These are phyloP conservation scores for Eucalyptus rudis DNA, from an alignment of 345 rosid species.

Conservation along the genomic window DNA sequence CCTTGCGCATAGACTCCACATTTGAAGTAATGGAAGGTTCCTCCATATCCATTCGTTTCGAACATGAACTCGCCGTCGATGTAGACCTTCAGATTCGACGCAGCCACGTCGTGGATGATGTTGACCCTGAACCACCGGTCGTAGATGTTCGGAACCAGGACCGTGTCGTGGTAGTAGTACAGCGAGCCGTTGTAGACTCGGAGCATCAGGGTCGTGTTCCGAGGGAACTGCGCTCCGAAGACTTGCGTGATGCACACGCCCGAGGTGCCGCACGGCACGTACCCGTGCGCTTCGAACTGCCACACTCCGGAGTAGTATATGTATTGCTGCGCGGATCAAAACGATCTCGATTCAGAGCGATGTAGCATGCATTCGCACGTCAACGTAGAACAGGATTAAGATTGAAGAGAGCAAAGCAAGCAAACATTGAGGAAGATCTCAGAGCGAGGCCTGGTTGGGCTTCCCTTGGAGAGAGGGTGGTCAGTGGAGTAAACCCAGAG, in stretches of 20 bases:
- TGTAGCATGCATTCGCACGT: not conserved
- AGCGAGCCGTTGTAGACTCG: constrained; percentile 21
- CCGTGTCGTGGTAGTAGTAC: constrained; percentile 1
- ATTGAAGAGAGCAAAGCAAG: not conserved
- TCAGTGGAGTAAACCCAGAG: constrained; percentile 8
- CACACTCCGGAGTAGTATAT: constrained; percentile 18
- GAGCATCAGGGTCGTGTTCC: constrained; percentile 11
- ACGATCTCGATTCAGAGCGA: not conserved
- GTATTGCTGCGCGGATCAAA: not conserved
- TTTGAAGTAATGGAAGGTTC: constrained; percentile 11
- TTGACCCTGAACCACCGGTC: constrained; percentile 17
- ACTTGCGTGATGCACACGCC: constrained; percentile 23
- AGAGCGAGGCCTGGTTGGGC: constrained; percentile 4
- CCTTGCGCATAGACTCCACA: constrained; percentile 18
- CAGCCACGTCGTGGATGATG: constrained; percentile 18
- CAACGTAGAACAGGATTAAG: not conserved
- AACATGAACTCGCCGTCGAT: constrained; percentile 4
- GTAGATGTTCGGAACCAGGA: constrained; percentile 3
- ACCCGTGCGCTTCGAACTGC: constrained; percentile 24
- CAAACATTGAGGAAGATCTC: constrained; percentile 12
- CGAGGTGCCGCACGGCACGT: constrained; percentile 13
- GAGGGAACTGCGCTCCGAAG: constrained; percentile 8
- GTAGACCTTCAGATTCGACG: constrained; percentile 1
- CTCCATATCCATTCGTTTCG: constrained; percentile 8
- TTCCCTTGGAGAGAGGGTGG: constrained; percentile 3